Evolutionary conservation across 176 grass and related monocot genomes (phyloP), one percentile per base, ranked within the genome.

Genomic region (Oryza nivara): DNA sequence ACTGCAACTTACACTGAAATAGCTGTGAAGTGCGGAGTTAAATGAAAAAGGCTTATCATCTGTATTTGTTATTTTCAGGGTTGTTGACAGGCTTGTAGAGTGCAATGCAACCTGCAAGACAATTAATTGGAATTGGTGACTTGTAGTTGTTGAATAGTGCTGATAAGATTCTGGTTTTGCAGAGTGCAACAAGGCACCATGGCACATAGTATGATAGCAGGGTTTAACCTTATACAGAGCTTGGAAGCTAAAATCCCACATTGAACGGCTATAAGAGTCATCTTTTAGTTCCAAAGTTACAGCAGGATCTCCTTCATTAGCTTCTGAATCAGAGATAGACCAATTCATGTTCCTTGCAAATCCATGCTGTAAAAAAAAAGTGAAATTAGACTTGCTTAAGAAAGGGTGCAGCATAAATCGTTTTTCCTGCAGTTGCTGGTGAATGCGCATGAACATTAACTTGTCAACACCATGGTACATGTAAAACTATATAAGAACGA

Each of bases 191-290:
- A 63, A 73, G 68, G 19, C 48, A 63, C 22, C 82, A 48, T 32
- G 25, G 14, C 70, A 63, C 22, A 90, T 45, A 69, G 28, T 73
- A 77, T 3, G 48, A 30, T 64, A 81, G 9, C 35, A 74, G 68
- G 79, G 38, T 75, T 68, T 81, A 45, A 98, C 96, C 91, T 92
- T 98, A 86, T 92, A 98, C 1, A 41, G 40, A 7, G 96, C 92
- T 81, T 93, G 96, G 83, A 98, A 98, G 86, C 93, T 93, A 68
- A 90, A 98, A 90, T 98, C 96, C 95, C 96, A 98, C 93, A 98
- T 98, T 28, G 93, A 88, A n/a, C 83, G 96, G 32, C 93, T 98
- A 61, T 98, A 98, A 4, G 89, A 66, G 61, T 95, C 78, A 26
- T 95, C 96, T 83, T 92, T 95, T 80, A 98, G 74, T 89, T 98